Evolutionary conservation across 1,284 basidiomycete genomes (phyloP), one percentile per base, ranked within the genome.

Genomic region (Sanghuangporus sanghuang): DNA sequence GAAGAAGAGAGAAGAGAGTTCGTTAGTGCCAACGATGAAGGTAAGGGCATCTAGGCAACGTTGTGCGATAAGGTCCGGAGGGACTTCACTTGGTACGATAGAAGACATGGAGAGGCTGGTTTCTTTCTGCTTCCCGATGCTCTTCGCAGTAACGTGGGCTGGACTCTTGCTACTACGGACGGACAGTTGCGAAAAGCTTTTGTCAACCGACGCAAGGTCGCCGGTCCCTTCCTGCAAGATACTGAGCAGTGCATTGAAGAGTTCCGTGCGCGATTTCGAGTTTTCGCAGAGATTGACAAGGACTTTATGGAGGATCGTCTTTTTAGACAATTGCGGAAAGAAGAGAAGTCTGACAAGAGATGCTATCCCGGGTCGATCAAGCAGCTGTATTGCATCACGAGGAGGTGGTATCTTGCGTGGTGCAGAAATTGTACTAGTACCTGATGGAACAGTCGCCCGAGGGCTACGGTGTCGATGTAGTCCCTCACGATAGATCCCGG

Each of bases 281-380:
- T 99, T 99, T 77, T 99, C 95, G 75, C 95, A 98, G 4, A 99
- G 81, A 73, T 99, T 96, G 67, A 93, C 89, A 35, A 99, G 85
- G 1, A 98, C 91, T 73, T 92, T 92, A 76, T 95, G 92, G 21
- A 99, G 81, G 23, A 91, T 79, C 46, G 86, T 90, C 77, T 95
- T 93, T 75, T 88, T 89, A 66, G 94, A 80, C 48, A 95, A 89
- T 69, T 98, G 92, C 6, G 96, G 97, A 83, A 96, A 98, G 83
- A 98, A 99, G 21, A 99, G 85, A 7, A 99, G 83, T 39, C 96
- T 89, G 39, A 98, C 87, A 6, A 99, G 86, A 23, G 93, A 89
- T 1, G 96, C 92, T 56, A 99, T 85, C 6, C 95, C 94, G 18
- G 85, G 77, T 72, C 94, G 96, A 74, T 99, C 97, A 42, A 99